Evolutionary conservation across 805 yeast genomes (phyloP).

Genomic region (Huiozyma naganishii): DNA sequence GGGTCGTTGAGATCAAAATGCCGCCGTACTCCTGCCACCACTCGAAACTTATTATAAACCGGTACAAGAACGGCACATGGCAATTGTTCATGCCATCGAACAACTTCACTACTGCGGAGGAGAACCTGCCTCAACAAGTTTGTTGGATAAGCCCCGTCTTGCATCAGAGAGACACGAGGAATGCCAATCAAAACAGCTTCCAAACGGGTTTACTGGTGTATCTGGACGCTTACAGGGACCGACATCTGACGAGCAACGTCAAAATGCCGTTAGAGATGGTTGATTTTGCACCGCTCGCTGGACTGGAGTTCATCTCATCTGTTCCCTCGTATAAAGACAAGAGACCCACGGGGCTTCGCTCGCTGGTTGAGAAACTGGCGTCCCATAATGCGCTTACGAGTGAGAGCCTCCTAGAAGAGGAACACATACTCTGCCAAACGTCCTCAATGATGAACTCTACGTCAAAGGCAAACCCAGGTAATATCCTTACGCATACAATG

Average conservation of each 20-base stretch:
- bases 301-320: slow-evolving; percentile 42
- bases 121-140: slow-evolving; percentile 51
- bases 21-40: slow-evolving; percentile 45
- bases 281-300: slow-evolving; percentile 39
- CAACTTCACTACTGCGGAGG: slow-evolving; percentile 47
- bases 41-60: slow-evolving; percentile 55
- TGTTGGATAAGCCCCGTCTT: slow-evolving; percentile 50
- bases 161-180: background rate
- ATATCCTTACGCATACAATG: slow-evolving; percentile 18
- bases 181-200: slow-evolving; percentile 25
- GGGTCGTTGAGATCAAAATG: slow-evolving; percentile 26
- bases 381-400: background rate
- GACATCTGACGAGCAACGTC: slow-evolving; percentile 22
- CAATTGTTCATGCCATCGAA: slow-evolving; percentile 50
- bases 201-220: slow-evolving; percentile 36
- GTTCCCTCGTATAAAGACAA: slow-evolving; percentile 34
- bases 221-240: slow-evolving; percentile 33
- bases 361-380: slow-evolving; percentile 7
- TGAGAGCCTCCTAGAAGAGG: background rate
- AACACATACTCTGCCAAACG: slow-evolving; percentile 23
- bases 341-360: slow-evolving; percentile 18
- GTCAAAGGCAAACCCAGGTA: slow-evolving; percentile 7
- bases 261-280: slow-evolving; percentile 20
- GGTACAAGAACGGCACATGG: slow-evolving; percentile 34
- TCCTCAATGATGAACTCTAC: slow-evolving; percentile 25